A percentile compares a stretch with the other conserved stretches of the same genome.
These are phyloP conservation scores for Arthrobotrys sinensis DNA, from an alignment of 2,329 filamentous ascomycete species.

Conservation along the genomic window DNA sequence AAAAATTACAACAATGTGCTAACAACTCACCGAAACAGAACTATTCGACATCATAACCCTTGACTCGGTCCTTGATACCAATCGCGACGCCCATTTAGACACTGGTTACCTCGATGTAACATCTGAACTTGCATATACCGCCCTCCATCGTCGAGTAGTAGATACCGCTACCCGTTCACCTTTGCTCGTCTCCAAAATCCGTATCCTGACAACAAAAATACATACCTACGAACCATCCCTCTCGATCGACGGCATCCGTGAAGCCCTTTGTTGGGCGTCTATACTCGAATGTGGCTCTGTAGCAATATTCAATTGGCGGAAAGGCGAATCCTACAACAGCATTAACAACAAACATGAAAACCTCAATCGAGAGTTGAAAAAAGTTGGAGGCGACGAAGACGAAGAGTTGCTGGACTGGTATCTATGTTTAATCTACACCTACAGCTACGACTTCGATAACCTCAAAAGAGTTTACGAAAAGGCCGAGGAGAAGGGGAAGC, in stretches of 20 bases:
- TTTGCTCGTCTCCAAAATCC: slow-evolving; percentile 30
- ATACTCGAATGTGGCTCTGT: neutral
- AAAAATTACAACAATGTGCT: slow-evolving; percentile 24
- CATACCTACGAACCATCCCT: slow-evolving; percentile 23
- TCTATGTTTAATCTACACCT: slow-evolving; percentile 17
- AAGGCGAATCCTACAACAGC: neutral
- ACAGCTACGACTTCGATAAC: slow-evolving; percentile 20
- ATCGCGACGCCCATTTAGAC: slow-evolving; percentile 24
- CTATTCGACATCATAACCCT: slow-evolving; percentile 43
- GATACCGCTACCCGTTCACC: slow-evolving; percentile 36
- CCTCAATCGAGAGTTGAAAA: neutral
- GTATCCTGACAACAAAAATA: slow-evolving; percentile 8
- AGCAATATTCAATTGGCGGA: slow-evolving; percentile 39
- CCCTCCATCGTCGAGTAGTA: slow-evolving; percentile 34
- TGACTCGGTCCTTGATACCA: slow-evolving; percentile 49
- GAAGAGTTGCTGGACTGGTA: slow-evolving; percentile 30
- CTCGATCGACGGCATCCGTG: slow-evolving; percentile 2
- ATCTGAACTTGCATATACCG: slow-evolving; percentile 31
- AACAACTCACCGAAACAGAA: slow-evolving; percentile 4
- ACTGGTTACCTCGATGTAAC: neutral
- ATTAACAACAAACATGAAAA: slow-evolving; percentile 31
- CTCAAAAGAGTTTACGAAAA: slow-evolving; percentile 19
- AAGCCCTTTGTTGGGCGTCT: slow-evolving; percentile 24
- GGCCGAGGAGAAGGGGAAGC: neutral
- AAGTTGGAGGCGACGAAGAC: neutral